phyloP scores from a whole-genome alignment of 352 stramenopile genomes.

The Pythium aquatile region DNA sequence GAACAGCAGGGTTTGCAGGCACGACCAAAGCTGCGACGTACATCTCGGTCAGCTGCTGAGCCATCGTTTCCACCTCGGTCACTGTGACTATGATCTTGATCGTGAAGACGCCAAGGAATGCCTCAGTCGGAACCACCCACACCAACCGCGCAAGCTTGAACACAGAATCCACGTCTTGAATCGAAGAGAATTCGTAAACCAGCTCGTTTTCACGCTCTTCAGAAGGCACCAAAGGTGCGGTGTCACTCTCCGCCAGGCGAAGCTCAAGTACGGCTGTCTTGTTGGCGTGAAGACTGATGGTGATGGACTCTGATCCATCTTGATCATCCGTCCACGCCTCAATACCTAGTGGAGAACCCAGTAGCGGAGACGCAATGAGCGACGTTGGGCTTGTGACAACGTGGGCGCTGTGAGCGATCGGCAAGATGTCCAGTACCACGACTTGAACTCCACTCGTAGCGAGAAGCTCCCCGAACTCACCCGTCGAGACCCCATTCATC shows the following conservation, averaged over 20 bases:
- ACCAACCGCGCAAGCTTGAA: slow-evolving; percentile 7
- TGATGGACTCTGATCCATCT: slow-evolving; percentile 17
- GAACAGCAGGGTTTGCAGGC: slow-evolving; percentile 9
- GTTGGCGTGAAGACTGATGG: slow-evolving; percentile 6
- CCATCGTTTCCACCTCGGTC: slow-evolving; percentile 15
- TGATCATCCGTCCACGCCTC: slow-evolving; percentile 26
- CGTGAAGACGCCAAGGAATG: slow-evolving; percentile 19
- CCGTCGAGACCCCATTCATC: background rate
- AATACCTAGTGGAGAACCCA: slow-evolving; percentile 23
- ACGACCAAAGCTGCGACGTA: slow-evolving; percentile 9
- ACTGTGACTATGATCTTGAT: slow-evolving; percentile 13
- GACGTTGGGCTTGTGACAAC: slow-evolving; percentile 26
- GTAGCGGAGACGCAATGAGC: slow-evolving; percentile 28
- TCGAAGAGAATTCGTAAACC: background rate
- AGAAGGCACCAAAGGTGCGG: background rate
- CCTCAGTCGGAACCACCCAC: slow-evolving; percentile 16
- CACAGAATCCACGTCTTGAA: background rate
- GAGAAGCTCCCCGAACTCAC: background rate
- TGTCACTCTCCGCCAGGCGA: background rate
- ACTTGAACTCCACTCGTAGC: background rate
- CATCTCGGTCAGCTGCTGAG: background rate
- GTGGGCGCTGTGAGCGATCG: slow-evolving; percentile 30
- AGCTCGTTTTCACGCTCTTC: slow-evolving; percentile 4
- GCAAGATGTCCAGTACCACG: background rate
- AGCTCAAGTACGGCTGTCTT: slow-evolving; percentile 15